Evolutionary conservation across 2,329 filamentous ascomycete genomes (phyloP), one percentile per base, ranked within the genome.

Genomic region (Diplocarpon rosae): DNA sequence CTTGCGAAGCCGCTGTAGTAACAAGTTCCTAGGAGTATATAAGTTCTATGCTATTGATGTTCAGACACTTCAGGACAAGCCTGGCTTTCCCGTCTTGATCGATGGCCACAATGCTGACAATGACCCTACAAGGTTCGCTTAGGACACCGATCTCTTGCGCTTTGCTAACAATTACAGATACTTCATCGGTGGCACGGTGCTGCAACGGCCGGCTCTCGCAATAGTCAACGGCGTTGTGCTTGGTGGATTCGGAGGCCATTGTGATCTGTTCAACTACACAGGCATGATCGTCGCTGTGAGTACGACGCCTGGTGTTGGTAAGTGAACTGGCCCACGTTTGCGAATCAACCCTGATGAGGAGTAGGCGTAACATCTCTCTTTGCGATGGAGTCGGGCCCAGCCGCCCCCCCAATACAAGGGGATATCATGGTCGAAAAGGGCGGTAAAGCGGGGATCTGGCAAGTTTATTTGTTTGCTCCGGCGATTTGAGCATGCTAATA

Each of bases 201-300:
- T 70, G 37, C 69, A 72, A 53, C 59, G 67, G 14, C 65, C 67
- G 1, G 62, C 64, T 29, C 49, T 71, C 14, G 54, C 63, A 10
- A 51, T 65, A 27, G 55, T 68, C 5, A 65, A 67, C 28, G 63
- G 64, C 17, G 58, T 64, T 17, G 61, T 72, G 4, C 66, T 70
- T 39, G 69, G 64, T 12, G 68, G 62, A 1, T 71, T 72, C 48
- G 69, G 69, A 11, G 68, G 67, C 7, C 64, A 71, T 44, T 72
- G 69, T 46, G 69, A 70, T 50, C 56, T 65, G 2, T 71, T 65
- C 56, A 71, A 72, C 45, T 70, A 62, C 42, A 64, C 62, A 7
- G 61, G 62, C 9, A 59, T 61, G 50, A 39, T 63, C 3, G 51
- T 62, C 13, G 50, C 58, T 2, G 52, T 62, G 20, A 62, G 60